Evolutionary conservation across 2,329 filamentous ascomycete species (phyloP).

Genomic region (Sphaerulina vaccinii): DNA sequence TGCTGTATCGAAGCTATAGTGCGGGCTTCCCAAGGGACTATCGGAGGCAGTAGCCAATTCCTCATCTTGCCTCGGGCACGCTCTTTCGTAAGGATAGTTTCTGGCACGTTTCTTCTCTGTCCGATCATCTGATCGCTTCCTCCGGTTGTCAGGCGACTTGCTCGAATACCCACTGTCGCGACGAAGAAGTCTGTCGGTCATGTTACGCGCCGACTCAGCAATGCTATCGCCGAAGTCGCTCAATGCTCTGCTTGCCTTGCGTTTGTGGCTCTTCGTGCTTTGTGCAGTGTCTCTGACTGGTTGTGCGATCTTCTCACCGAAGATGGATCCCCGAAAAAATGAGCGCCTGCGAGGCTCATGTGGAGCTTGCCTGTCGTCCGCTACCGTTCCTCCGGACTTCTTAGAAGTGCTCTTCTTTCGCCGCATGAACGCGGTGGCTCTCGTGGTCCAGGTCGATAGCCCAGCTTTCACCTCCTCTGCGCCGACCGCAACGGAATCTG

Average conservation of each 20-base stretch:
- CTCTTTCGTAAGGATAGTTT: too few relatives aligned
- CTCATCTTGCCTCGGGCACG: too few relatives aligned
- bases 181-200: neutral
- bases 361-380: too few relatives aligned
- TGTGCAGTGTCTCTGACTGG: neutral
- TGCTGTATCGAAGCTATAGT: too few relatives aligned
- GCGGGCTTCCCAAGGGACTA: too few relatives aligned
- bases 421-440: neutral
- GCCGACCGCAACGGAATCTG: neutral
- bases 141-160: constrained; percentile 2
- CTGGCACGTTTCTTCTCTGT: too few relatives aligned
- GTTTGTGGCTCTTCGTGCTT: neutral
- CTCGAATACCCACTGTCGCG: neutral
- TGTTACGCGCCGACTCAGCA: neutral
- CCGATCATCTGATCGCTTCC: too few relatives aligned
- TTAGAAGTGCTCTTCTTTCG: neutral
- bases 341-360: neutral
- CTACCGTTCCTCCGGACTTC: too few relatives aligned
- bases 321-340: neutral
- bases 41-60: too few relatives aligned
- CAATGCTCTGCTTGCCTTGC: constrained; percentile 7
- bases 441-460: neutral
- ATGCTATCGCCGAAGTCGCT: too few relatives aligned
- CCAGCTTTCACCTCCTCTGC: neutral
- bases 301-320: neutral